Conservation (phyloP, 1,139 yeast genomes). For the Taphrina communis region DNA sequence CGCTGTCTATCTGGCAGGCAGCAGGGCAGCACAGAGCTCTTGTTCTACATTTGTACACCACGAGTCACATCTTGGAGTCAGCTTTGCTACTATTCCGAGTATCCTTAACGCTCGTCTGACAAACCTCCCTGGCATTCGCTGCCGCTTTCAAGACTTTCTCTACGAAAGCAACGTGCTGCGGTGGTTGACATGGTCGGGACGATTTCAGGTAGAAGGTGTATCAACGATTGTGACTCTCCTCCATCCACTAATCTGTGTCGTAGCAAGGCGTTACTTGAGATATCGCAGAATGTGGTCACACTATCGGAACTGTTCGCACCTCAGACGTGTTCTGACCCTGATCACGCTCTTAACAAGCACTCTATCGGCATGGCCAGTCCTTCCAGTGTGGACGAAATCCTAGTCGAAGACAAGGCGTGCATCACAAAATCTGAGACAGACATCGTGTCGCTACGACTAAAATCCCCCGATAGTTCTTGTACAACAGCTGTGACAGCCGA, state of each 20-base stretch:
- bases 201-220: background rate
- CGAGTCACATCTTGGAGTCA: no score
- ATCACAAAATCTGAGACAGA: background rate
- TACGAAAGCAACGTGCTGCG: no score
- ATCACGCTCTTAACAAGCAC: background rate
- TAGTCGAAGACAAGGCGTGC: background rate
- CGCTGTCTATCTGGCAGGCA: no score
- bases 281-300: background rate
- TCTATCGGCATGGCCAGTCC: background rate
- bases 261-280: conserved; percentile 4
- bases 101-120: no score
- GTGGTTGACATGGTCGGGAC: background rate
- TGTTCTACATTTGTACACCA: no score
- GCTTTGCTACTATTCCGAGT: no score
- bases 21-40: no score
- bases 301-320: background rate
- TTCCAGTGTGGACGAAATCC: no score
- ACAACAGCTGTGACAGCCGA: background rate
- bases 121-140: no score
- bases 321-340: background rate
- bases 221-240: background rate
- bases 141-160: no score
- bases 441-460: background rate
- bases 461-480: background rate
- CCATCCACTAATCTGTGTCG: background rate